These are phyloP conservation scores for Fusarium falciforme DNA, from an alignment of 2,329 filamentous ascomycete genomes.

Conservation along the genomic window DNA sequence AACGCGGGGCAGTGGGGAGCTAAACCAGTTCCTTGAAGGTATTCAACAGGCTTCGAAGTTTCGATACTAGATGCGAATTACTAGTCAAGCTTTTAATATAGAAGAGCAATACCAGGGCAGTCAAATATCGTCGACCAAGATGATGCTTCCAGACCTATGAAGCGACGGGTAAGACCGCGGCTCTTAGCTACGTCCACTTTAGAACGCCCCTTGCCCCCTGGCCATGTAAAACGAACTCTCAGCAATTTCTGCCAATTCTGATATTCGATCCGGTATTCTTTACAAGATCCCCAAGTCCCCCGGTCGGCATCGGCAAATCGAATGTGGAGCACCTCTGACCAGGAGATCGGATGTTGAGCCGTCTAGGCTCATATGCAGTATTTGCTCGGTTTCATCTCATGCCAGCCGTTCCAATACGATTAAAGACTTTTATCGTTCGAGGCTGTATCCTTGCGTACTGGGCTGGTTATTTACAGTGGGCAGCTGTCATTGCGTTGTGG, in stretches of 20 bases:
- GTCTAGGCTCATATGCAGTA: neutral
- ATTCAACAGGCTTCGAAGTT: neutral
- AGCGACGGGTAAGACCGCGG: too few relatives aligned
- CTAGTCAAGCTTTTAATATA: neutral
- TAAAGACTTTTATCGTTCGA: neutral
- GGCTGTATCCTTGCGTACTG: neutral
- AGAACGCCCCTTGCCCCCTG: neutral
- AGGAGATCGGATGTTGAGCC: neutral
- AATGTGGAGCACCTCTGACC: neutral
- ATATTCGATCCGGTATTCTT: neutral
- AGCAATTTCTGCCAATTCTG: neutral
- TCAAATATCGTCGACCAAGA: neutral
- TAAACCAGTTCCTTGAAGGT: neutral
- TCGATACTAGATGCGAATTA: neutral
- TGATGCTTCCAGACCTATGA: neutral
- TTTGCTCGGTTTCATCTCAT: neutral
- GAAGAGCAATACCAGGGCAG: neutral
- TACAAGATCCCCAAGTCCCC: neutral
- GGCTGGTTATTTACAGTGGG: neutral
- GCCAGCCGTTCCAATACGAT: neutral
- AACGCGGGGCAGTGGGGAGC: neutral
- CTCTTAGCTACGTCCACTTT: neutral
- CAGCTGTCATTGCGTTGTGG: neutral
- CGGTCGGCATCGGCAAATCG: neutral
- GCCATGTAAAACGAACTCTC: neutral